Percentiles rank a stretch among this genome's conserved stretches.
Evolutionary conservation across 2,329 filamentous ascomycete species (phyloP).

Genomic region (Cadophora luteo-olivacea): DNA sequence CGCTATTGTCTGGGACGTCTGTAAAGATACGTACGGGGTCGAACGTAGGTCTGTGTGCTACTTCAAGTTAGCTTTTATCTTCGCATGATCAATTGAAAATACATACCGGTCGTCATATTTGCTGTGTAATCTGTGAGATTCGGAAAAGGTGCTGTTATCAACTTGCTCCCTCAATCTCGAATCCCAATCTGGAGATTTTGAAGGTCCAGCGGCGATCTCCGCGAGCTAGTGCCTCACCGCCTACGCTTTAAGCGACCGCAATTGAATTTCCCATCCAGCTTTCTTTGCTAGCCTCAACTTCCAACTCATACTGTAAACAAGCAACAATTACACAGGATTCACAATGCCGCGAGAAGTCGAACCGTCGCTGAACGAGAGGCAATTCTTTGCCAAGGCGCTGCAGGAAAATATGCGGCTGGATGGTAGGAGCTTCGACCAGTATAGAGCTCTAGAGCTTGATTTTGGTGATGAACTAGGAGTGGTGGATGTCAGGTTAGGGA

Average conservation of each 20-base stretch:
- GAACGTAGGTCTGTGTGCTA: conserved; percentile 87
- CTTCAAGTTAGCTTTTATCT: conserved; percentile 41
- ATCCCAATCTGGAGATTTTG: conserved; percentile 14
- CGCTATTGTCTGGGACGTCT: neutral
- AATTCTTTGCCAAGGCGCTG: conserved; percentile 84
- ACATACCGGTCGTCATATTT: conserved; percentile 58
- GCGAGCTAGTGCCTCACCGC: conserved; percentile 14
- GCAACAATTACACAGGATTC: neutral
- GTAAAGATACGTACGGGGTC: conserved; percentile 72
- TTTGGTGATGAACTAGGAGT: conserved; percentile 94
- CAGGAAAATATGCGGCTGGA: conserved; percentile 83
- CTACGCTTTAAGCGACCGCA: conserved; percentile 3
- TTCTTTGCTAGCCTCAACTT: conserved; percentile 1
- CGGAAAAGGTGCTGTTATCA: conserved; percentile 6
- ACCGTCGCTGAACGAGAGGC: conserved; percentile 86
- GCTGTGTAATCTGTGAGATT: conserved; percentile 6
- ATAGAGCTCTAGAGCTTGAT: conserved; percentile 75
- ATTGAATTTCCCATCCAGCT: conserved; percentile 10
- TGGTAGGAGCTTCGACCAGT: conserved; percentile 80
- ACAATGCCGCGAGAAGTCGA: conserved; percentile 91
- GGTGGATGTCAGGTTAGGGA: conserved; percentile 85
- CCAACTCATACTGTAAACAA: neutral
- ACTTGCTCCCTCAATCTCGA: neutral
- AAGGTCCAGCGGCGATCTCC: conserved; percentile 11
- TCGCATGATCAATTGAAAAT: neutral